A percentile compares a stretch with the other conserved stretches of the same genome.
Evolutionary conservation across 805 yeast genomes (phyloP).

Genomic region (Maudiozyma serrabonitensis): DNA sequence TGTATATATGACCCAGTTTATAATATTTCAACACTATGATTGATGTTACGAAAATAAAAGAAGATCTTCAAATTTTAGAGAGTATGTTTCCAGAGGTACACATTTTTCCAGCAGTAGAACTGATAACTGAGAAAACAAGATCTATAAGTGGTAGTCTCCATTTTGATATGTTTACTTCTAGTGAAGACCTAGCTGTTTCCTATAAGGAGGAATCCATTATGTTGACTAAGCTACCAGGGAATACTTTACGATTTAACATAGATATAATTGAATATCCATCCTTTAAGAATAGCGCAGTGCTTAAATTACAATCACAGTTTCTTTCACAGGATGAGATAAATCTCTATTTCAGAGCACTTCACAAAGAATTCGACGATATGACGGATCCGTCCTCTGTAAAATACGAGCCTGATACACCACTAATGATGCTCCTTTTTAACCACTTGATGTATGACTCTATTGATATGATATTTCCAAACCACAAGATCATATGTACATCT

Average conservation of each 20-base stretch:
- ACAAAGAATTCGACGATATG: slow-evolving; percentile 28
- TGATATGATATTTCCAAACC: slow-evolving; percentile 8
- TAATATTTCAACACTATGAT: neutral
- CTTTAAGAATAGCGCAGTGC: slow-evolving; percentile 7
- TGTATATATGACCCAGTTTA: neutral
- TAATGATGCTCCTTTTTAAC: slow-evolving; percentile 38
- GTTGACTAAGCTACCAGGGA: slow-evolving; percentile 9
- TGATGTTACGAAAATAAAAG: slow-evolving; percentile 7
- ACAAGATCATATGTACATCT: slow-evolving; percentile 4
- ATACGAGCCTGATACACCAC: slow-evolving; percentile 21
- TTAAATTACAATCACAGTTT: slow-evolving; percentile 27
- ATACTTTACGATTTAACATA: slow-evolving; percentile 11
- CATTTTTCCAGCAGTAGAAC: neutral
- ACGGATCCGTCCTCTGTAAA: slow-evolving; percentile 10
- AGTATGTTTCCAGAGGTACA: slow-evolving; percentile 27
- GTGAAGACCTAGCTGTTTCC: slow-evolving; percentile 7
- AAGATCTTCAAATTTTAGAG: slow-evolving; percentile 18
- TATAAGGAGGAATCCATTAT: slow-evolving; percentile 5
- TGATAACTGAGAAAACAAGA: neutral
- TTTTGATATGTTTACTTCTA: slow-evolving; percentile 9
- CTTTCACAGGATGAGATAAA: slow-evolving; percentile 15
- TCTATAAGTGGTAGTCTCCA: slow-evolving; percentile 10
- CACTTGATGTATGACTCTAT: slow-evolving; percentile 24
- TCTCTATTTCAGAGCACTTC: slow-evolving; percentile 13
- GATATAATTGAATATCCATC: slow-evolving; percentile 13